Evolutionary conservation across 106 monocot species (phyloP).

Genomic region (Dendrobium nobile): DNA sequence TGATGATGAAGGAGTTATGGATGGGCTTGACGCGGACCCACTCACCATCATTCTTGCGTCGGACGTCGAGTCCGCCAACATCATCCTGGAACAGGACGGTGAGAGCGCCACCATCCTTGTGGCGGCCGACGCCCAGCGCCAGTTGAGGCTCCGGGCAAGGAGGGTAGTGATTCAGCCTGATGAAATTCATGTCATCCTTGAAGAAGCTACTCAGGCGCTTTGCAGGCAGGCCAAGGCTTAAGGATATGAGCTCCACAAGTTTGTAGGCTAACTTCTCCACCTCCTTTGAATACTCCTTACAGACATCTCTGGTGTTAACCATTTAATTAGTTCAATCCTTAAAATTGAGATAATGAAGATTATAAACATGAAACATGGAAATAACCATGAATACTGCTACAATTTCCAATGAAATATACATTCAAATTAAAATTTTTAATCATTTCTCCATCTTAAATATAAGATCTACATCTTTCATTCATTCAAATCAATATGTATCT

Average conservation of each 20-base stretch:
- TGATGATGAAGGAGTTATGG: slow-evolving; percentile 55
- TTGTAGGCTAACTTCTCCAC: slow-evolving; percentile 41
- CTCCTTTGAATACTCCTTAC: slow-evolving; percentile 26
- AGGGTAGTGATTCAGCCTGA: slow-evolving; percentile 70
- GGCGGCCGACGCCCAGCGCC: slow-evolving; percentile 69
- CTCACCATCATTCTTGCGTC: slow-evolving; percentile 47
- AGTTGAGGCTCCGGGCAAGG: slow-evolving; percentile 60
- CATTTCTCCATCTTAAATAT: too few relatives aligned
- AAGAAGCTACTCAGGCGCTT: slow-evolving; percentile 47
- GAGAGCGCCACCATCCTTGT: slow-evolving; percentile 61
- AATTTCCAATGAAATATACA: too few relatives aligned
- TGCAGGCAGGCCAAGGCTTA: slow-evolving; percentile 30
- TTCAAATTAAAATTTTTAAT: too few relatives aligned
- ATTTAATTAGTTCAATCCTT: too few relatives aligned
- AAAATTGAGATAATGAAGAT: too few relatives aligned
- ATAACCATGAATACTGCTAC: too few relatives aligned
- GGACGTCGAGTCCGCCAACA: slow-evolving; percentile 59
- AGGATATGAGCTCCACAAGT: slow-evolving; percentile 52
- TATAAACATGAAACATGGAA: too few relatives aligned
- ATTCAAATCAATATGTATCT: too few relatives aligned
- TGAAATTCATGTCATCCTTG: slow-evolving; percentile 28
- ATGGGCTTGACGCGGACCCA: slow-evolving; percentile 68
- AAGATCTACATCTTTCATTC: too few relatives aligned
- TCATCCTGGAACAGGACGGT: slow-evolving; percentile 55
- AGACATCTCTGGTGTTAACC: slow-evolving; percentile 22